These are phyloP conservation scores for Cutaneotrichosporon dermatis DNA, from an alignment of 1,284 basidiomycete species.

Conservation along the genomic window DNA sequence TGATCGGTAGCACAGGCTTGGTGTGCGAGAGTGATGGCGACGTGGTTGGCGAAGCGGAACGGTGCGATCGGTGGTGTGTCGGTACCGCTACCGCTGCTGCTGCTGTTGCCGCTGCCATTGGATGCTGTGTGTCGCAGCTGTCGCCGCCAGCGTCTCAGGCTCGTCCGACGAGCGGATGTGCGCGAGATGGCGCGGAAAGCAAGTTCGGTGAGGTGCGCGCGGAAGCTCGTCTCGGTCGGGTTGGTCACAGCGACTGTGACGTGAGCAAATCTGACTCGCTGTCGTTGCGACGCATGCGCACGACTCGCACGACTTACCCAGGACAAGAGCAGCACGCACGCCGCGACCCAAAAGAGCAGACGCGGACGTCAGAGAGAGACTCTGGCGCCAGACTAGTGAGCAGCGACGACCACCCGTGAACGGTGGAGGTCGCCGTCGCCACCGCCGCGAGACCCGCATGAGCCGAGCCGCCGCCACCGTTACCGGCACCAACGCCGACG, in stretches of 20 bases:
- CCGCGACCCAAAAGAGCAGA: conserved; percentile 34
- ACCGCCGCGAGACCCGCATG: neutral
- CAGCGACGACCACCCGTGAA: conserved; percentile 4
- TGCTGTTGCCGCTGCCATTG: conserved; percentile 18
- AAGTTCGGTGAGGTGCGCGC: conserved; percentile 88
- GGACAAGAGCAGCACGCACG: conserved; percentile 27
- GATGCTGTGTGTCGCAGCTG: conserved; percentile 34
- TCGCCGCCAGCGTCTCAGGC: conserved; percentile 43
- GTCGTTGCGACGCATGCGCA: neutral
- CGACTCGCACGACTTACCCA: conserved; percentile 27
- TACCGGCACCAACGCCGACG: neutral
- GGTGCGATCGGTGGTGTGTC: conserved; percentile 47
- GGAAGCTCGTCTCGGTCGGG: conserved; percentile 85
- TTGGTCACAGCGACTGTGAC: conserved; percentile 82
- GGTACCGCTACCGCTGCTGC: conserved; percentile 35
- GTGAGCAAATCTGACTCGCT: neutral
- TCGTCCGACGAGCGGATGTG: conserved; percentile 65
- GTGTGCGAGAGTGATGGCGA: conserved; percentile 88
- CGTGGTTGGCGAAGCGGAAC: conserved; percentile 85
- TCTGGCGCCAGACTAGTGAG: conserved; percentile 1
- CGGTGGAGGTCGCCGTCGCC: conserved; percentile 5
- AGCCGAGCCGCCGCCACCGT: neutral
- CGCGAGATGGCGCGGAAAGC: conserved; percentile 88
- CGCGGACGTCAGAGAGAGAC: conserved; percentile 25
- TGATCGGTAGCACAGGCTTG: conserved; percentile 54